Percentiles rank a stretch among this genome's conserved stretches.
Conservation (phyloP, 2,329 filamentous ascomycete species). For the Epichloe bromicola region DNA sequence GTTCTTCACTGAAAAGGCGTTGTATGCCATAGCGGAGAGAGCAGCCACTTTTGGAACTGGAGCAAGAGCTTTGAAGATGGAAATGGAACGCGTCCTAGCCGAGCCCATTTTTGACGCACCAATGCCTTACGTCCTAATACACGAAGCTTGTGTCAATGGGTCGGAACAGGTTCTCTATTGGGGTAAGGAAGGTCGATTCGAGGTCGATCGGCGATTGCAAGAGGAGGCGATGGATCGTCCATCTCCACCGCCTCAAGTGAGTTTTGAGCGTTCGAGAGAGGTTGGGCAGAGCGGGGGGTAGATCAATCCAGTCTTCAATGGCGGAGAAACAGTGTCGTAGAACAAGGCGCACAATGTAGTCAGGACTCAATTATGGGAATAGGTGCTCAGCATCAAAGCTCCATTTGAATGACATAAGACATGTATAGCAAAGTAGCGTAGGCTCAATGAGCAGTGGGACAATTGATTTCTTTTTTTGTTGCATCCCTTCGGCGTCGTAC, state of each 20-base stretch:
- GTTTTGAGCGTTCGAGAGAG: slow-evolving; percentile 31
- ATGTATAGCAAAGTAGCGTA: background rate
- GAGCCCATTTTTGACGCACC: slow-evolving; percentile 76
- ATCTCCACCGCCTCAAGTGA: slow-evolving; percentile 9
- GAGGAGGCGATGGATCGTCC: slow-evolving; percentile 40
- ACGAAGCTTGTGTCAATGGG: slow-evolving; percentile 53
- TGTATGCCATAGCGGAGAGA: slow-evolving; percentile 66
- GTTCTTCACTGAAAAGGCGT: slow-evolving; percentile 66
- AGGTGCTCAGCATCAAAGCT: background rate
- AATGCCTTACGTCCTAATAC: slow-evolving; percentile 61
- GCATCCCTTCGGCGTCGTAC: slow-evolving; percentile 27
- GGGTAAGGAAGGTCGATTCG: slow-evolving; percentile 57
- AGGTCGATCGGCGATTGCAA: slow-evolving; percentile 53
- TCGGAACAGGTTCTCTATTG: slow-evolving; percentile 47
- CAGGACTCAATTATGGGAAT: background rate
- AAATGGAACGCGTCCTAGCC: slow-evolving; percentile 65
- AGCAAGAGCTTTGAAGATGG: slow-evolving; percentile 64
- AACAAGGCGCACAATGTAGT: background rate
- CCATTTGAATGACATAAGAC: background rate
- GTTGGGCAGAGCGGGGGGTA: slow-evolving; percentile 34
- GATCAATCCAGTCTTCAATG: background rate
- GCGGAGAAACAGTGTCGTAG: background rate
- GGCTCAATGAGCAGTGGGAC: slow-evolving; percentile 12
- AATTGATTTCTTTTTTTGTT: slow-evolving; percentile 14
- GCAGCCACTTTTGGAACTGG: slow-evolving; percentile 56